phyloP scores from a whole-genome alignment of 2,329 filamentous ascomycete species.

The Ceratocystis albifundus region DNA sequence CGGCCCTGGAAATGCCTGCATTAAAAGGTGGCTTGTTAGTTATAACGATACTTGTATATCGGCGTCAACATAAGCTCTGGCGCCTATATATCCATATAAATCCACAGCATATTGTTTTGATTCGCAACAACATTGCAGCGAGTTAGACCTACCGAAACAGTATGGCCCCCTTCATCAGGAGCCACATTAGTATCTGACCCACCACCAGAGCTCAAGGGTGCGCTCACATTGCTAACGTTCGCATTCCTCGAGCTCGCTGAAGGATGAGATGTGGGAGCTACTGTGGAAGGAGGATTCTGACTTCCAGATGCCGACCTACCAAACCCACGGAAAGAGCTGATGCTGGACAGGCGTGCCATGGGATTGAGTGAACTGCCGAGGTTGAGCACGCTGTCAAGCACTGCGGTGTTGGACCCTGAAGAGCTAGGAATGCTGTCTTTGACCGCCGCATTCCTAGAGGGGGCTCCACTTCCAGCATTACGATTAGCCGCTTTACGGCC shows the following conservation, averaged over 20 bases:
- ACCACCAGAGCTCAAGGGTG: neutral
- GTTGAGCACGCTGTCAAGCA: constrained; percentile 70
- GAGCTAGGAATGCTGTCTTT: constrained; percentile 28
- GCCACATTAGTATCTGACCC: neutral
- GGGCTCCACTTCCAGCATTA: constrained; percentile 49
- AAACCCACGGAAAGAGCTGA: constrained; percentile 64
- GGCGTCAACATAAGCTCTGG: no score
- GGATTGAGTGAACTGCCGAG: constrained; percentile 68
- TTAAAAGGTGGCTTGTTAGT: neutral
- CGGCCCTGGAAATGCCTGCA: constrained; percentile 50
- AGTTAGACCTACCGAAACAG: constrained; percentile 41
- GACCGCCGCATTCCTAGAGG: constrained; percentile 37
- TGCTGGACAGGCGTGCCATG: constrained; percentile 63
- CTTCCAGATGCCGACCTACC: constrained; percentile 41
- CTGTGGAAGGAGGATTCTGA: constrained; percentile 23
- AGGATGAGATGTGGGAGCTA: neutral
- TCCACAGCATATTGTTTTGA: no score
- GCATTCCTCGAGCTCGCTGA: neutral
- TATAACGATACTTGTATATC: constrained; percentile 11
- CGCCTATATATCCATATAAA: no score
- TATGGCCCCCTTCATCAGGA: constrained; percentile 40
- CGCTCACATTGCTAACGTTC: neutral
- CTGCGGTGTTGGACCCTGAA: constrained; percentile 41
- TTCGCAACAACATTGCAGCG: neutral
- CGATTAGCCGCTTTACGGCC: constrained; percentile 40